Conservation (phyloP, 2,329 filamentous ascomycete species). For the Aureobasidium vineae region DNA sequence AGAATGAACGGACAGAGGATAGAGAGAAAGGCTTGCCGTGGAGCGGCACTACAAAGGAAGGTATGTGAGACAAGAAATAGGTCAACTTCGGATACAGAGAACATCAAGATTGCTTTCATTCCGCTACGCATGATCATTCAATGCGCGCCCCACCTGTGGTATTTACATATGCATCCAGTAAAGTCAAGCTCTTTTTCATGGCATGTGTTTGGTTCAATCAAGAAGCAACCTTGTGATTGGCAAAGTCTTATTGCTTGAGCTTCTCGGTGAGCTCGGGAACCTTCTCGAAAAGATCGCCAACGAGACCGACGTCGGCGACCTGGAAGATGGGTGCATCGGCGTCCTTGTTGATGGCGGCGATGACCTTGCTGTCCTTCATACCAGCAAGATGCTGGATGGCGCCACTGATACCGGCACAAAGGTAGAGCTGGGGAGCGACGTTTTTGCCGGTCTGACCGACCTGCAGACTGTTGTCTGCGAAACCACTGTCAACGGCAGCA, state of each 20-base stretch:
- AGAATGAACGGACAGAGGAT: too few relatives aligned
- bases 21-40: too few relatives aligned
- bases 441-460: slow-evolving; percentile 99
- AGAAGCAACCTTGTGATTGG: background rate
- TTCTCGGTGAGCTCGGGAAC: slow-evolving; percentile 95
- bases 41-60: too few relatives aligned
- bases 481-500: slow-evolving; percentile 94
- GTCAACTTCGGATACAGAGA: background rate
- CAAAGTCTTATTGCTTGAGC: slow-evolving; percentile 56
- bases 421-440: slow-evolving; percentile 90
- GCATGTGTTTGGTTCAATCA: background rate
- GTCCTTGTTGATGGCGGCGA: slow-evolving; percentile 98
- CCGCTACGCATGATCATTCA: background rate
- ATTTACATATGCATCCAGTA: background rate
- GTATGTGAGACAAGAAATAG: too few relatives aligned
- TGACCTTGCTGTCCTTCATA: slow-evolving; percentile 99
- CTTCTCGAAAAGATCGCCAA: slow-evolving; percentile 90
- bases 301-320: slow-evolving; percentile 90
- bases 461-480: slow-evolving; percentile 97
- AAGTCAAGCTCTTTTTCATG: background rate
- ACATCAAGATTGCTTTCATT: background rate
- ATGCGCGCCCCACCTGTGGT: slow-evolving; percentile 7
- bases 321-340: slow-evolving; percentile 97
- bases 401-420: slow-evolving; percentile 93
- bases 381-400: slow-evolving; percentile 97